These are phyloP conservation scores for Ceratobasidium theobromae DNA, from an alignment of 1,284 basidiomycete genomes.

Conservation along the genomic window DNA sequence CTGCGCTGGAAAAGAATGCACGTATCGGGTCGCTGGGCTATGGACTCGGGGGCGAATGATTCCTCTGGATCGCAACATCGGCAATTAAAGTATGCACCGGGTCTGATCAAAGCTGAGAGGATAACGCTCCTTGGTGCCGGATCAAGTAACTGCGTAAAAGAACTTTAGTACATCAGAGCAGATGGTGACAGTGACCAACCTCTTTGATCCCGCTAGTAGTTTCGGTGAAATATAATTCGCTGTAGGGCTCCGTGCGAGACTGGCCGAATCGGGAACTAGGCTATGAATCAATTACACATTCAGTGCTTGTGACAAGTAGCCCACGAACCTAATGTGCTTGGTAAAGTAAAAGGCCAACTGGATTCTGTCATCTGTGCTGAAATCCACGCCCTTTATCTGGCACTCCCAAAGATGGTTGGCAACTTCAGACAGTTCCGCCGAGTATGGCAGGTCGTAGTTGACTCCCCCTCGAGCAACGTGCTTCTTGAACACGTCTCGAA, in stretches of 20 bases:
- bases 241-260: background rate
- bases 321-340: background rate
- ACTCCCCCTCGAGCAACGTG: background rate
- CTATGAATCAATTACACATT: background rate
- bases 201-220: constrained; percentile 11
- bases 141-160: constrained; percentile 1
- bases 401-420: background rate
- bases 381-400: background rate
- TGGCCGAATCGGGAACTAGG: background rate
- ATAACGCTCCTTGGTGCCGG: constrained; percentile 21
- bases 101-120: constrained; percentile 16
- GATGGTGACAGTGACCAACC: background rate
- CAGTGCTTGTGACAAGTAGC: background rate
- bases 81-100: constrained; percentile 17
- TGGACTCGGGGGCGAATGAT: constrained; percentile 1
- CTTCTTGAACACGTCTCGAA: background rate
- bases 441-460: background rate
- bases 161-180: background rate
- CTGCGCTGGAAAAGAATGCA: constrained; percentile 73
- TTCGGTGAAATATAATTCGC: constrained; percentile 9
- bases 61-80: constrained; percentile 27
- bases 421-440: background rate
- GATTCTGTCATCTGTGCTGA: background rate
- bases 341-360: background rate
- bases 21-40: constrained; percentile 53